Evolutionary conservation across 768 basidiomycete species (phyloP), one percentile per base, ranked within the genome.

Genomic region (Russula foetens): DNA sequence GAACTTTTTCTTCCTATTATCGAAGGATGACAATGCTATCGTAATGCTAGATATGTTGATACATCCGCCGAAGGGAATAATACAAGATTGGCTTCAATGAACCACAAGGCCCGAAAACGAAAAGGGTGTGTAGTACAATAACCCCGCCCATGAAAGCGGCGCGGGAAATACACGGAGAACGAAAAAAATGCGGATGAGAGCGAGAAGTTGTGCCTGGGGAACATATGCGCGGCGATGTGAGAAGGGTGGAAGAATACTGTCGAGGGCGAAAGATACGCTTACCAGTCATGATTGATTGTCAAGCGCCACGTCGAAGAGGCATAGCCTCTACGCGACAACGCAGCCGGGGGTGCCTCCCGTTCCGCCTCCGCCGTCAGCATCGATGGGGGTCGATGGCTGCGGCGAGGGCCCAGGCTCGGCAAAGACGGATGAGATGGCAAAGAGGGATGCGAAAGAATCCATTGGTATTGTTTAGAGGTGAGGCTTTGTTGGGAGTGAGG

Each of bases 361-460:
- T n/a, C n/a, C n/a, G n/a, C n/a, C 5, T 4, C 12, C 38, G 39
- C 38, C 14, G 3, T 58, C 56, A 7, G 56, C 45, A 14, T 59
- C 50, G 12, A 62, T 35, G 46, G 61, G 57, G 7, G 28, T 50
- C 5, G 55, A 29, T 8, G 60, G 38, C 28, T 52, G n/a, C 7
- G 41, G 23, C 1, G 19, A 56, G n/a, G 56, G 12, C 33, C 26
- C 28, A 33, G 60, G 17, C 48, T 58, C 50, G 8, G 56, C 0
- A 15, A 24, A 21, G 47, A 38, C 7, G 39, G 41, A 0, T 19
- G 31, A 29, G 54, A 38, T 24, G 29, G 47, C 26, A 24, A 45
- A 41, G 39, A 51, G 28, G 0, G 54, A 38, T 7, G 41, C 44
- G 47, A 56, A 60, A 5, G 54, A 49, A 43, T 60, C 53, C 59